phyloP scores from a whole-genome alignment of 2,329 filamentous ascomycete genomes.

The Hypoxylon sp. region DNA sequence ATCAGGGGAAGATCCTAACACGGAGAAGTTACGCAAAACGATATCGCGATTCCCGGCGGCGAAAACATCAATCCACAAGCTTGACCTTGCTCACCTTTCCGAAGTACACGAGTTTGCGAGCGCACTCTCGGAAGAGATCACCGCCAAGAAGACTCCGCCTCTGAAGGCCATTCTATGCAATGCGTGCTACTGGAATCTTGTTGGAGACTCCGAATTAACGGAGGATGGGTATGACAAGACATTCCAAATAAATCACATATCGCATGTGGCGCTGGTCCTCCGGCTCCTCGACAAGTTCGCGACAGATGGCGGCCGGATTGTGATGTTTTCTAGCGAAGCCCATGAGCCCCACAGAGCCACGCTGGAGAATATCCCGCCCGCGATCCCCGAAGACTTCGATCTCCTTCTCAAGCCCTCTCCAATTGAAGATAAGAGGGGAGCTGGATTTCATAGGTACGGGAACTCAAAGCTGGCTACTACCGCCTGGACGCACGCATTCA shows the following conservation, averaged over 20 bases:
- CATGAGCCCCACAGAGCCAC: conserved; percentile 57
- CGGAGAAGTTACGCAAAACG: conserved; percentile 45
- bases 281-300: conserved; percentile 71
- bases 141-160: conserved; percentile 47
- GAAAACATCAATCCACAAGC: conserved; percentile 52
- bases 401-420: conserved; percentile 54
- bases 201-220: conserved; percentile 51
- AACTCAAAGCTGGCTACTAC: conserved; percentile 58
- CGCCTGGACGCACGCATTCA: conserved; percentile 58
- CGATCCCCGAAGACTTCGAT: conserved; percentile 56
- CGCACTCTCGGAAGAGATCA: conserved; percentile 41
- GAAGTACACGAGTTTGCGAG: conserved; percentile 55
- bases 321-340: conserved; percentile 58
- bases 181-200: conserved; percentile 57
- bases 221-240: conserved; percentile 57
- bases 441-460: conserved; percentile 60
- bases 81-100: conserved; percentile 56
- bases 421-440: conserved; percentile 52
- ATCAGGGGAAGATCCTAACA: conserved; percentile 51
- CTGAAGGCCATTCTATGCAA: conserved; percentile 58
- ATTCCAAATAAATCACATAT: conserved; percentile 58
- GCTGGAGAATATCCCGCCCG: conserved; percentile 55
- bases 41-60: conserved; percentile 55
- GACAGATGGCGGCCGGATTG: conserved; percentile 72
- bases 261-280: conserved; percentile 53